Evolutionary conservation across 108 stramenopile genomes (phyloP), one percentile per base, ranked within the genome.

Genomic region (Phaeodactylum tricornutum): DNA sequence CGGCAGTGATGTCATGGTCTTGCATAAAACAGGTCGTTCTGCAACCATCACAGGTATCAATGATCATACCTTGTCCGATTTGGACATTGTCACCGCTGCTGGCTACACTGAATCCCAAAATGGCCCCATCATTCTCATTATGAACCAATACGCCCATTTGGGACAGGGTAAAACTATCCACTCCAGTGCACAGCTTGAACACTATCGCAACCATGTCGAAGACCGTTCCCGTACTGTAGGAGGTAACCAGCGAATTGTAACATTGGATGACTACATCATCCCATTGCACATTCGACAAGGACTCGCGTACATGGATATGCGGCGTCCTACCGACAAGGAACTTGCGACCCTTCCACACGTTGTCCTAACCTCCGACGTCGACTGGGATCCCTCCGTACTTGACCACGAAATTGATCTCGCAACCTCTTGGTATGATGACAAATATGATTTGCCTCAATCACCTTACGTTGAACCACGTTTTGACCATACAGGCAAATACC

Each of bases 31-130:
- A 6, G 40, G 37, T 35, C 50, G 50, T 4, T 7, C 7, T 12
- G 50, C 64, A 4, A 29, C 48, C 50, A 27, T 70, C 34, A 22
- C n/a, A 24, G 68, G 68, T 15, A 47, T 70, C 36, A 57, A 59
- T 27, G 42, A 64, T 21, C 68, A 70, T 40, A 15, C 48, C 17
- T 0, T 70, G 6, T 29, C 38, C 1, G 2, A 31, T 36, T 11
- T 64, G 0, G 9, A 2, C 17, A 49, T 70, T 43, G 68, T 44
- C 3, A 59, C 68, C 4, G 55, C 33, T 27, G 63, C 50, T 42
- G 69, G 36, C 11, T 17, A 47, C 8, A 14, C 28, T 17, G 26
- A n/a, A 12, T 53, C 49, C 0, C 7, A 63, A 2, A 1, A 21
- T 21, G 67, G 67, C 1, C 49, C 47, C 5, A 39, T 52, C 29